Conservation (phyloP, 1,284 basidiomycete genomes). For the Moesziomyces antarcticus region DNA sequence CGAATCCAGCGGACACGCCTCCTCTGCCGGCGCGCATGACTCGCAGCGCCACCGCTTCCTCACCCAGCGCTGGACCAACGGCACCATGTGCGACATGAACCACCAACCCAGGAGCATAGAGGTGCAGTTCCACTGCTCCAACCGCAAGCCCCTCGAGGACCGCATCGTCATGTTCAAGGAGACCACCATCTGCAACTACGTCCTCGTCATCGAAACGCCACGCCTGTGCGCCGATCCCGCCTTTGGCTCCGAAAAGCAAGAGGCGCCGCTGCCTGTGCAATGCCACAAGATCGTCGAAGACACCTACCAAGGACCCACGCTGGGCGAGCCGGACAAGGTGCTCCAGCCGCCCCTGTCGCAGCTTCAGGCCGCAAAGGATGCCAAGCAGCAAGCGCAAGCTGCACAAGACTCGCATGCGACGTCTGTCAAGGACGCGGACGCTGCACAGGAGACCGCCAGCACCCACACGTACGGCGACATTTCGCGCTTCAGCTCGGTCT, state of each 20-base stretch:
- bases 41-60: conserved; percentile 48
- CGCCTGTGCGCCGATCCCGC: conserved; percentile 42
- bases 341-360: conserved; percentile 4
- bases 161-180: conserved; percentile 61
- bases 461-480: conserved; percentile 47
- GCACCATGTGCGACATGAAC: conserved; percentile 59
- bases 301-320: conserved; percentile 19
- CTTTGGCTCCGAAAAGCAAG: conserved; percentile 46
- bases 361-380: neutral
- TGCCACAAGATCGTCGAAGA: conserved; percentile 45
- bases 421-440: neutral
- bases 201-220: conserved; percentile 51
- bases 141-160: conserved; percentile 36
- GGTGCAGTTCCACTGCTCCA: conserved; percentile 59
- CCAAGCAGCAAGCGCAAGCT: neutral
- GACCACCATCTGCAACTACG: conserved; percentile 63
- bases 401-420: neutral
- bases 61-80: conserved; percentile 58
- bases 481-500: conserved; percentile 37
- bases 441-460: conserved; percentile 1
- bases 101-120: conserved; percentile 55
- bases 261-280: conserved; percentile 22
- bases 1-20: neutral
- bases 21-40: conserved; percentile 1
- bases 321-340: conserved; percentile 26